These are phyloP conservation scores for Incumbomyces delicatus DNA, from an alignment of 2,329 filamentous ascomycete genomes.

Conservation along the genomic window DNA sequence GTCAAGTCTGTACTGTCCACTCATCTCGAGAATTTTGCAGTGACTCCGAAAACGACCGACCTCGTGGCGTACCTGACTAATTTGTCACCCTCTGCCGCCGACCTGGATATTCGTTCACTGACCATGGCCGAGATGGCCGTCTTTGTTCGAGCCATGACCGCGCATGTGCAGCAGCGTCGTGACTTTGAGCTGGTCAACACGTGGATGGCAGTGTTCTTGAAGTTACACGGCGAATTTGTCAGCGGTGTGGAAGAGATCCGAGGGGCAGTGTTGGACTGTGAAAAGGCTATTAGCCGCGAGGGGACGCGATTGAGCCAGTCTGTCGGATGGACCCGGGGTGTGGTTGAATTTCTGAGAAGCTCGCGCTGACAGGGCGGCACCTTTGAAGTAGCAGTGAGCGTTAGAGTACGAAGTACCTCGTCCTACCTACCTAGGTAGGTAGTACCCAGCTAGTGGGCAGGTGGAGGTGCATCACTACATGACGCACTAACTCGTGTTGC, in stretches of 20 bases:
- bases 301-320: slow-evolving; percentile 60
- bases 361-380: slow-evolving; percentile 26
- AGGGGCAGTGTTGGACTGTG: slow-evolving; percentile 57
- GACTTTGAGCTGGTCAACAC: slow-evolving; percentile 94
- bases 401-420: too few relatives aligned
- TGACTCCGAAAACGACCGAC: slow-evolving; percentile 50
- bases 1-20: slow-evolving; percentile 18
- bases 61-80: slow-evolving; percentile 72
- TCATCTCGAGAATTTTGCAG: slow-evolving; percentile 19
- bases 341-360: slow-evolving; percentile 69
- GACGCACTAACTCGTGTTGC: too few relatives aligned
- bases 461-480: too few relatives aligned
- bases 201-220: slow-evolving; percentile 93
- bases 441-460: too few relatives aligned
- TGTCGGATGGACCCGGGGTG: slow-evolving; percentile 79
- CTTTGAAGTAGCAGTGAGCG: too few relatives aligned
- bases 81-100: slow-evolving; percentile 73
- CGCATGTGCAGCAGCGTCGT: slow-evolving; percentile 51
- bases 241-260: slow-evolving; percentile 27
- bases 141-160: slow-evolving; percentile 74
- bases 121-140: slow-evolving; percentile 62
- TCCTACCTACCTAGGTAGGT: too few relatives aligned
- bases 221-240: slow-evolving; percentile 60
- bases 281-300: slow-evolving; percentile 61
- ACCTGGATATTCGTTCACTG: slow-evolving; percentile 82